Percentiles rank a stretch among this genome's conserved stretches.
These are phyloP conservation scores for Fonsecaea pedrosoi DNA, from an alignment of 2,329 filamentous ascomycete genomes.

Conservation along the genomic window DNA sequence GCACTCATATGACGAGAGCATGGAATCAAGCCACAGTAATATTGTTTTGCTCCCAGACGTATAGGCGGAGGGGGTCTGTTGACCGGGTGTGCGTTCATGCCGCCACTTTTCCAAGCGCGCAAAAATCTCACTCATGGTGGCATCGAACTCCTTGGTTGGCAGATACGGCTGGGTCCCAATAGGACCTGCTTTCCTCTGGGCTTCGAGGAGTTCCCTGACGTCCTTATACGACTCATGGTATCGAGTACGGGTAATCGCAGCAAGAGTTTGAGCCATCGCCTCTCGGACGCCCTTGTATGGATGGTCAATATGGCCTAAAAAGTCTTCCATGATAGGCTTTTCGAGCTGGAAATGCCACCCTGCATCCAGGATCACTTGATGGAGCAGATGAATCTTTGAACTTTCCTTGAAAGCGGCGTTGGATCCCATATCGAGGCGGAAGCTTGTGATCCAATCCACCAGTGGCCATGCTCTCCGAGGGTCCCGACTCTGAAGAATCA, in stretches of 20 bases:
- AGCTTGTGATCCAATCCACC: conserved; percentile 79
- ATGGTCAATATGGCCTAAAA: conserved; percentile 89
- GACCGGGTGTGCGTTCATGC: conserved; percentile 79
- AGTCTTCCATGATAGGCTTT: conserved; percentile 85
- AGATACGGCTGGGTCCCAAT: conserved; percentile 85
- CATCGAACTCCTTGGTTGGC: conserved; percentile 74
- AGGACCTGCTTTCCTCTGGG: conserved; percentile 79
- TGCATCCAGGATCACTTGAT: conserved; percentile 83
- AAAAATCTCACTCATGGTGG: conserved; percentile 78
- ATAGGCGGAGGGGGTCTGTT: conserved; percentile 92
- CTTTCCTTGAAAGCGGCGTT: conserved; percentile 99
- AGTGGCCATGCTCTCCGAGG: conserved; percentile 86
- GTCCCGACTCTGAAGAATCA: conserved; percentile 86
- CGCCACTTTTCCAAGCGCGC: conserved; percentile 84
- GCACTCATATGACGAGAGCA: conserved; percentile 89
- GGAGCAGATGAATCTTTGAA: conserved; percentile 89
- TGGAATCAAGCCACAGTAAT: conserved; percentile 90
- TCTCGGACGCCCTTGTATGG: conserved; percentile 98
- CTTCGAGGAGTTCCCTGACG: conserved; percentile 74
- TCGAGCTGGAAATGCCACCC: conserved; percentile 97
- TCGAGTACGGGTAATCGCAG: conserved; percentile 84
- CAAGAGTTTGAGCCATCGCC: conserved; percentile 87
- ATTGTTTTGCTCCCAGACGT: conserved; percentile 97
- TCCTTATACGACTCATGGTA: conserved; percentile 94
- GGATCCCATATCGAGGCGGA: conserved; percentile 90